Conservation (phyloP, 129 eudicot species). For the Pseudognaphalium luteoalbum region DNA sequence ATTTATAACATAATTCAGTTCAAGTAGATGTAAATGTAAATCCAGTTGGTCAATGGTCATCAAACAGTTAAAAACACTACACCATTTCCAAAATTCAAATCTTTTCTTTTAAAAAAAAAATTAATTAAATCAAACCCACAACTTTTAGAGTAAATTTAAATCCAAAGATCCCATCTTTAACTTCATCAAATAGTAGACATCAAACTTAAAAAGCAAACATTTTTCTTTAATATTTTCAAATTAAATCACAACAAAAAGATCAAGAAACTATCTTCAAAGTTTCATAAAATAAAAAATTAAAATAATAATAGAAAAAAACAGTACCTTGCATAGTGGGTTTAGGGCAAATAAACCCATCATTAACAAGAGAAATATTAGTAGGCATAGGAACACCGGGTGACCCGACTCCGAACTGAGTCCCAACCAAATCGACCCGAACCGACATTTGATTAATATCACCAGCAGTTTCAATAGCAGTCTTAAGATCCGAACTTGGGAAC, state of each 20-base stretch:
- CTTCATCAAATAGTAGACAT: background rate
- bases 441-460: constrained; percentile 82
- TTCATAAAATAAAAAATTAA: background rate
- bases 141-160: constrained; percentile 5
- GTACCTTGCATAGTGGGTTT: constrained; percentile 59
- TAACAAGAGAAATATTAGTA: constrained; percentile 60
- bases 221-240: background rate
- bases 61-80: background rate
- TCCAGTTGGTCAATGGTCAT: background rate
- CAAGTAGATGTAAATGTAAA: background rate
- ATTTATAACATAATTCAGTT: background rate
- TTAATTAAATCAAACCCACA: background rate
- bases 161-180: background rate
- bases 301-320: background rate
- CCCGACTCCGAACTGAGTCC: constrained; percentile 87
- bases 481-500: constrained; percentile 70
- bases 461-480: constrained; percentile 81
- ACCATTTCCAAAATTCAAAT: background rate
- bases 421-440: constrained; percentile 53
- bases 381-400: constrained; percentile 70
- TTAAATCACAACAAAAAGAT: background rate
- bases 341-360: constrained; percentile 87
- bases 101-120: background rate
- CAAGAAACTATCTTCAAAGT: background rate
- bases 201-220: background rate